A percentile compares a stretch with the other conserved stretches of the same genome.
Conservation (phyloP, 495 filamentous ascomycete species). For the Rusavskia elegans region DNA sequence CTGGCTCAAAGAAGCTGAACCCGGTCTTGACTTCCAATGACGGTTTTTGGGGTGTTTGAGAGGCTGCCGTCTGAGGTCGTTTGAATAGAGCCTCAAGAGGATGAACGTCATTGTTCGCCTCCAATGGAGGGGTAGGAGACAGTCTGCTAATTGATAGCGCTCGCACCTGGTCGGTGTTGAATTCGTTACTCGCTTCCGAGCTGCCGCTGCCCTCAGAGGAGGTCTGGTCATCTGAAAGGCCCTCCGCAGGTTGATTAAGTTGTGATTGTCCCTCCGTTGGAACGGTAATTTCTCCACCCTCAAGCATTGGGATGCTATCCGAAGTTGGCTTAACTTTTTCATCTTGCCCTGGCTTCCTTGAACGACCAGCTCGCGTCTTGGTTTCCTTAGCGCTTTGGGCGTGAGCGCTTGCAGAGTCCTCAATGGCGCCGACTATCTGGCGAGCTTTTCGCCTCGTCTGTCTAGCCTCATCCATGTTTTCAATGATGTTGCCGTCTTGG, state of each 20-base stretch:
- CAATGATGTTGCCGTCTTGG: constrained; percentile 57
- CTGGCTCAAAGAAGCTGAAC: constrained; percentile 48
- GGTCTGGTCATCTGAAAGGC: background rate
- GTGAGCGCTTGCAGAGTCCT: background rate
- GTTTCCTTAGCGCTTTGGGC: too few relatives aligned
- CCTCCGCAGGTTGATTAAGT: too few relatives aligned
- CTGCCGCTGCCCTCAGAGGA: background rate
- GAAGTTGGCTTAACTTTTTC: too few relatives aligned
- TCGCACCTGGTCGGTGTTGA: background rate
- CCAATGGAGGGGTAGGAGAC: constrained; percentile 6
- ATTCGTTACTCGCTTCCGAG: background rate
- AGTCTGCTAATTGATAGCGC: constrained; percentile 10
- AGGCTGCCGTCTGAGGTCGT: constrained; percentile 30
- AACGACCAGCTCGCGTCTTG: too few relatives aligned
- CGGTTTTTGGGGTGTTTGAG: constrained; percentile 20
- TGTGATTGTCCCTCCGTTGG: too few relatives aligned
- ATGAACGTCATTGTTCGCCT: constrained; percentile 41
- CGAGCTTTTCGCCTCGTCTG: constrained; percentile 3
- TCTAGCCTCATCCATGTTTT: constrained; percentile 24
- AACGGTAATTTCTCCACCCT: too few relatives aligned
- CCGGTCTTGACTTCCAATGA: constrained; percentile 30
- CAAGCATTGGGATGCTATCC: too few relatives aligned
- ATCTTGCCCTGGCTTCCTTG: too few relatives aligned
- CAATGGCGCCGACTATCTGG: background rate
- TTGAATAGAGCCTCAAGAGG: constrained; percentile 87